Evolutionary conservation across 2,329 filamentous ascomycete genomes (phyloP).

Genomic region (Diplodia seriata): DNA sequence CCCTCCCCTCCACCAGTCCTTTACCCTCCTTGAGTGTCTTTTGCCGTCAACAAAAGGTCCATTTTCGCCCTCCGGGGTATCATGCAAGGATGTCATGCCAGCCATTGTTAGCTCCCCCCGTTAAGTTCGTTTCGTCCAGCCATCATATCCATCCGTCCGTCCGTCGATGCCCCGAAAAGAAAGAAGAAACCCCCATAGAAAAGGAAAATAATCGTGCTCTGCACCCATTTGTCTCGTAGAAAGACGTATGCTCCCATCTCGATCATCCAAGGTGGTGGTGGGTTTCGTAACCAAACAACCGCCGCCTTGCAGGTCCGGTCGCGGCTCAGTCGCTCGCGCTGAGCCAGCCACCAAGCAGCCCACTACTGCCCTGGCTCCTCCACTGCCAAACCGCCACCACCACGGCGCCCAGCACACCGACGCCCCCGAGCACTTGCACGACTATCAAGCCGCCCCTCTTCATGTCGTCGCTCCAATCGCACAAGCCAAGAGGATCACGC

Average conservation of each 20-base stretch:
- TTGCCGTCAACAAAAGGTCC: not conserved
- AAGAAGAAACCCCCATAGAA: not conserved
- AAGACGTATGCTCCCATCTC: not conserved
- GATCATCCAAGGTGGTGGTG: not conserved
- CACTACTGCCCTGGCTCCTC: conserved; percentile 10
- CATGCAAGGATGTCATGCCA: conserved; percentile 14
- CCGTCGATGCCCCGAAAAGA: not conserved
- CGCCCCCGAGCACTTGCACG: conserved; percentile 75
- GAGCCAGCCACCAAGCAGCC: conserved; percentile 18
- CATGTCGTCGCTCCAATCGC: conserved; percentile 72
- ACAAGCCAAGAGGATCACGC: conserved; percentile 80
- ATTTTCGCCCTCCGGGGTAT: conserved; percentile 11
- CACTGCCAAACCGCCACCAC: conserved; percentile 55
- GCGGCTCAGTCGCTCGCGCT: not conserved
- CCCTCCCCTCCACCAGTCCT: too few relatives aligned
- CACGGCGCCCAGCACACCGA: conserved; percentile 76
- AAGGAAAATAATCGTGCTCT: not conserved
- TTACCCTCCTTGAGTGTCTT: not conserved
- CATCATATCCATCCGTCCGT: not conserved
- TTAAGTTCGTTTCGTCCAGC: not conserved
- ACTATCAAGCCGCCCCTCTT: conserved; percentile 70
- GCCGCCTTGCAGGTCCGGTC: not conserved
- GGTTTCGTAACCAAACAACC: not conserved
- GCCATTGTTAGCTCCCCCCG: conserved; percentile 12
- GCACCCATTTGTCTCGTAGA: not conserved